Evolutionary conservation across 2,329 filamentous ascomycete genomes (phyloP), one percentile per base, ranked within the genome.

Genomic region (Colletotrichum acutatum): DNA sequence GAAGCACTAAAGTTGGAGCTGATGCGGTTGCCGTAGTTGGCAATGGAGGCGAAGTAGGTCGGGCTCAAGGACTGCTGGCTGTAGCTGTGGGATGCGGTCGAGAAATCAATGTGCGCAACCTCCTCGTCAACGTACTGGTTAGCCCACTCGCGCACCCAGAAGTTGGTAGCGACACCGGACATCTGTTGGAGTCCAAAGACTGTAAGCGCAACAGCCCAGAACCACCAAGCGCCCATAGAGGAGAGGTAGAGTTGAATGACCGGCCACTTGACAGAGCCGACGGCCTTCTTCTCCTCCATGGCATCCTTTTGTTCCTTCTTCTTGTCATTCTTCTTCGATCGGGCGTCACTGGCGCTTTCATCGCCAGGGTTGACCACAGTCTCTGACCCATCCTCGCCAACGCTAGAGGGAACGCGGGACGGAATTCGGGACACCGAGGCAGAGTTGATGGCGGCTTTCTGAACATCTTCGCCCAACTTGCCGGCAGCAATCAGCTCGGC

Each of bases 191-290:
- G 84, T 32, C 88, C 88, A 79, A 99, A 98, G 49, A 95, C 92
- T 5, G 91, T 76, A 16, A 91, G 83, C 24, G 95, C 93, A 46
- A 94, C 84, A 60, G 93, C 82, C 97, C 97, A 99, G 84, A 97
- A 99, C 88, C 94, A 95, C 94, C 95, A 98, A 5, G 92, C 89
- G n/a, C 97, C 97, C 97, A 99, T 99, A 75, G 95, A 90, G 72
- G 84, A 85, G 22, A 99, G 89, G 80, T 99, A 99, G 80, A 97
- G 90, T 74, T 91, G 86, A 78, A 99, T 93, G 64, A 98, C 95
- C 26, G 90, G 88, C 88, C 95, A 92, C 81, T 98, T 97, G 77
- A 99, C 95, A 53, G 95, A 92, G 32, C 97, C 97, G 58, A 90
- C 91, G 8, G 94, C 92, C 83, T 97, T 98, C 54, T 88, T 88